Percentiles rank a stretch among this genome's conserved stretches.
These are phyloP conservation scores for Fistulinella cinereoalba DNA, from an alignment of 1,284 basidiomycete genomes.

Conservation along the genomic window DNA sequence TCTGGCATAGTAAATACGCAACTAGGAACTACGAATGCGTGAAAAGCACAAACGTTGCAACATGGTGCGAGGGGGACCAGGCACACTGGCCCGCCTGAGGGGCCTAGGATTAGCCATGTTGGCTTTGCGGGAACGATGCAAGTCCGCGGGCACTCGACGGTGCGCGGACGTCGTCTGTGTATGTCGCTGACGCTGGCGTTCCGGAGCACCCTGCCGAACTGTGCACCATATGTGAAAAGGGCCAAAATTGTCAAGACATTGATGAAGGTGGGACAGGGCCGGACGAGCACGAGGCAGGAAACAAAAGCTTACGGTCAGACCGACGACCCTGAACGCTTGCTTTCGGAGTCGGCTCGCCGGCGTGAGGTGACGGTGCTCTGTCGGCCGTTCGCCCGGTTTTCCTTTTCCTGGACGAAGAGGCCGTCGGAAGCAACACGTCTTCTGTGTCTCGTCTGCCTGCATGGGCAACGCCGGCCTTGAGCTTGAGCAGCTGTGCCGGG, in stretches of 20 bases:
- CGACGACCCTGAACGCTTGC: conserved; percentile 30
- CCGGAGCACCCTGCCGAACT: no score
- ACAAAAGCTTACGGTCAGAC: conserved; percentile 28
- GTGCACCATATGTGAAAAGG: no score
- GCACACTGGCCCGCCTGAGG: conserved; percentile 25
- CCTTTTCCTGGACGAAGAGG: conserved; percentile 29
- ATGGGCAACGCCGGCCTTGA: conserved; percentile 16
- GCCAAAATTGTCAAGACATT: no score
- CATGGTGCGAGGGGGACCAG: conserved; percentile 37
- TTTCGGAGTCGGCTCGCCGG: conserved; percentile 15
- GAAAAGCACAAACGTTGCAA: conserved; percentile 48
- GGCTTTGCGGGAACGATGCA: conserved; percentile 26
- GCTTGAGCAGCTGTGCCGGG: no score
- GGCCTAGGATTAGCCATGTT: conserved; percentile 21
- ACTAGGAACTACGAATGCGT: conserved; percentile 13
- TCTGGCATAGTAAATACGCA: conserved; percentile 50
- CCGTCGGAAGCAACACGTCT: conserved; percentile 10
- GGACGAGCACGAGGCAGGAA: not conserved
- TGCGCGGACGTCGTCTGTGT: conserved; percentile 23
- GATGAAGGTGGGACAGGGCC: no score
- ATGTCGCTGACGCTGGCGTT: conserved; percentile 29
- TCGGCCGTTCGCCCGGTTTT: conserved; percentile 22
- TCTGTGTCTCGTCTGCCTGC: conserved; percentile 23
- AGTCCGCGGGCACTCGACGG: conserved; percentile 29
- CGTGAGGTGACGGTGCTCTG: conserved; percentile 12